Conservation (phyloP, 352 stramenopile species). For the Phytophthora boehmeriae region DNA sequence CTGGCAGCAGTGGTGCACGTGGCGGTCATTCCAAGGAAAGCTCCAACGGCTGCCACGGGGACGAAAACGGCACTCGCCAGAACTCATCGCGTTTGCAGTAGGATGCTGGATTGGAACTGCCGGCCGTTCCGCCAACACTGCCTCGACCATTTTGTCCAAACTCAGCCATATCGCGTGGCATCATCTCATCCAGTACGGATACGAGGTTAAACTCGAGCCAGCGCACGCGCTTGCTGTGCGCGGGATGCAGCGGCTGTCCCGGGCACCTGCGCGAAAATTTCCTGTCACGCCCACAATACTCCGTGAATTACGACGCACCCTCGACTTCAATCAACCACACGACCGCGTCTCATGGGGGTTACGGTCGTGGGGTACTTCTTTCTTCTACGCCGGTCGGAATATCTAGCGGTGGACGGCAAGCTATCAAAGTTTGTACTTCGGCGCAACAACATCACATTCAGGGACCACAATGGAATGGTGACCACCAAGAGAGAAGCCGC, state of each 20-base stretch:
- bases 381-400: slow-evolving; percentile 5
- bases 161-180: not conserved
- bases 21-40: too few species aligned
- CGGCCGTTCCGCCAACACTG: not conserved
- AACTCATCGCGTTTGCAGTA: not conserved
- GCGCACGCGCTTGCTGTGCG: not conserved
- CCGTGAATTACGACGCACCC: not conserved
- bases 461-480: not conserved
- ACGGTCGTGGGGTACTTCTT: slow-evolving; percentile 14
- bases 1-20: not conserved
- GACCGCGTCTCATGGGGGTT: slow-evolving; percentile 4
- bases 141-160: not conserved
- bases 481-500: not conserved
- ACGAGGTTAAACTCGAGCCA: not conserved
- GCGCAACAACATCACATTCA: not conserved
- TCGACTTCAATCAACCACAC: not conserved
- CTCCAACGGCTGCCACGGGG: too few species aligned
- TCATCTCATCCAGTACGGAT: not conserved
- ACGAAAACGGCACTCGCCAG: not conserved
- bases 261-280: not conserved
- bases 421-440: not conserved
- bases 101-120: not conserved
- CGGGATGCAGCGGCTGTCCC: not conserved
- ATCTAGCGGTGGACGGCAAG: not conserved
- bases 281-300: not conserved